Evolutionary conservation across 1,139 yeast species (phyloP).

Genomic region (Yamadazyma triangularis): DNA sequence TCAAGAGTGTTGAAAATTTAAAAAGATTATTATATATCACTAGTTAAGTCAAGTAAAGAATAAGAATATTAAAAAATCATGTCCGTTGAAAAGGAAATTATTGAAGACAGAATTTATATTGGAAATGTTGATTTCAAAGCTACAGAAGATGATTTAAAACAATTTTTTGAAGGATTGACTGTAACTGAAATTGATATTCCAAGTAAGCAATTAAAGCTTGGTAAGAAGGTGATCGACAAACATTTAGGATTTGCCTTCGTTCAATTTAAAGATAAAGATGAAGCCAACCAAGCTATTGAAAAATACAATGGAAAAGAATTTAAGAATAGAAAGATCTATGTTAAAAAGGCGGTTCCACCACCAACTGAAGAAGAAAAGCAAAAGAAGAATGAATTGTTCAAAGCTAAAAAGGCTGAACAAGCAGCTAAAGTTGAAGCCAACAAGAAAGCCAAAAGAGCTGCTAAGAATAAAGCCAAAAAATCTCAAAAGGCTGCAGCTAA

Average conservation of each 20-base stretch:
- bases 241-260: constrained; percentile 55
- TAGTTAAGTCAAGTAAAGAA: no score
- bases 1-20: no score
- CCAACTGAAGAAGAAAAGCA: constrained; percentile 46
- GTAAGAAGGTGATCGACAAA: constrained; percentile 29
- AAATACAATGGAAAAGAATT: constrained; percentile 41
- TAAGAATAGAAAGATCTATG: constrained; percentile 44
- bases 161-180: constrained; percentile 34
- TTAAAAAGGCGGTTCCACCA: constrained; percentile 50
- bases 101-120: constrained; percentile 45
- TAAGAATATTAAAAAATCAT: no score
- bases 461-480: constrained; percentile 12
- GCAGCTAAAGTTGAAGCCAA: constrained; percentile 18
- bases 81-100: constrained; percentile 24
- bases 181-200: constrained; percentile 41
- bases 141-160: constrained; percentile 48
- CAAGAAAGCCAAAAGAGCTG: constrained; percentile 13
- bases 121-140: constrained; percentile 51
- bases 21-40: no score
- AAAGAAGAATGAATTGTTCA: constrained; percentile 32
- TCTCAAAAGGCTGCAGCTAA: constrained; percentile 7
- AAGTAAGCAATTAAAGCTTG: constrained; percentile 29
- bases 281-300: constrained; percentile 46
- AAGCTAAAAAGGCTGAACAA: constrained; percentile 28
- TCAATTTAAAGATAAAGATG: constrained; percentile 43